Conservation (phyloP, 2,329 filamentous ascomycete species). For the Falciphora oryzae region DNA sequence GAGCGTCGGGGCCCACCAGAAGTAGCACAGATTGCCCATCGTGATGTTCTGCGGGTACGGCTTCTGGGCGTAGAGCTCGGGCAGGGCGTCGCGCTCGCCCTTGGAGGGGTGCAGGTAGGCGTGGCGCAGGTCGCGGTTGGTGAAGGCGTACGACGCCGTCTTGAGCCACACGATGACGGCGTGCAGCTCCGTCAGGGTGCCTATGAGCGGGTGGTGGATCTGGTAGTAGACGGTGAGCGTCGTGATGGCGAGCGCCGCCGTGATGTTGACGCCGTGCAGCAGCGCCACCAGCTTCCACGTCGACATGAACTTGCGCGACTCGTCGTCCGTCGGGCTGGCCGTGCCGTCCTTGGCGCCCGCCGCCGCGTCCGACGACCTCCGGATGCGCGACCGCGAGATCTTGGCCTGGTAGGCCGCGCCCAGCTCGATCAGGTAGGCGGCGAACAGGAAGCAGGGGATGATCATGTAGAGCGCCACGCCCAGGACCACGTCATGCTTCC, state of each 20-base stretch:
- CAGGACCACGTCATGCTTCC: conserved; percentile 67
- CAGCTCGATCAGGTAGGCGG: conserved; percentile 85
- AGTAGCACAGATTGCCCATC: conserved; percentile 80
- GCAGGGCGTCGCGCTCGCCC: conserved; percentile 63
- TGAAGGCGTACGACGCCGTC: conserved; percentile 91
- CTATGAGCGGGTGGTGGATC: conserved; percentile 90
- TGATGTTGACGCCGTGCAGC: conserved; percentile 77
- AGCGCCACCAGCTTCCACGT: conserved; percentile 79
- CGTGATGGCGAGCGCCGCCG: conserved; percentile 72
- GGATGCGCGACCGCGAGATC: conserved; percentile 51
- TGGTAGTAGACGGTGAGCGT: conserved; percentile 84
- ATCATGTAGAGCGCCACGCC: conserved; percentile 76
- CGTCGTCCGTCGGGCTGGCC: conserved; percentile 51
- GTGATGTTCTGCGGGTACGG: conserved; percentile 92
- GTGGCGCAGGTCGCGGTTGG: conserved; percentile 90
- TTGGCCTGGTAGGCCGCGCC: conserved; percentile 76
- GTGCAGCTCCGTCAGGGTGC: conserved; percentile 83
- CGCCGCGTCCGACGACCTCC: conserved; percentile 27
- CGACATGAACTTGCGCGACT: conserved; percentile 60
- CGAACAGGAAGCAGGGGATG: conserved; percentile 84
- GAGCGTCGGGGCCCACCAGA: conserved; percentile 96
- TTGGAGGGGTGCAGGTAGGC: conserved; percentile 74
- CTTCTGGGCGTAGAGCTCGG: conserved; percentile 74
- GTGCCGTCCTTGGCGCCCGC: conserved; percentile 34
- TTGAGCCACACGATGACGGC: conserved; percentile 96